Evolutionary conservation across 106 monocot species (phyloP).

Genomic region (Acorus calamus): DNA sequence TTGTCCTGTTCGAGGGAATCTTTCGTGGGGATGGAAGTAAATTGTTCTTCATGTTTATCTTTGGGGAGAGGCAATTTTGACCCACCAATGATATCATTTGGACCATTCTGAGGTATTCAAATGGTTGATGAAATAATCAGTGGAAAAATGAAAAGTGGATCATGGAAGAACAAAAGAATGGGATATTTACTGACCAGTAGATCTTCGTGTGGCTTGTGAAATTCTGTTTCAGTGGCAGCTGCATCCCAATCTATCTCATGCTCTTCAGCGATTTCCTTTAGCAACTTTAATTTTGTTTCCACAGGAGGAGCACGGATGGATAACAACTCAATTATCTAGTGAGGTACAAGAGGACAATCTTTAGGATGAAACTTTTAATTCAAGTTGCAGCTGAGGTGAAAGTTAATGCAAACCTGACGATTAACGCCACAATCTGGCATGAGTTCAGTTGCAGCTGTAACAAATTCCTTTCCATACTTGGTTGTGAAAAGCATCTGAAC

Average conservation of each 20-base stretch:
- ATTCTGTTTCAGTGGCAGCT: conserved; percentile 53
- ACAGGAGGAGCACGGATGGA: conserved; percentile 75
- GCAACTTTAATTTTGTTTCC: conserved; percentile 75
- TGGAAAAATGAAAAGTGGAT: not conserved
- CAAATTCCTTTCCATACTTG: conserved; percentile 94
- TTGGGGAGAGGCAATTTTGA: conserved; percentile 32
- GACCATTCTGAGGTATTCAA: conserved; percentile 66
- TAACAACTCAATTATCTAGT: conserved; percentile 76
- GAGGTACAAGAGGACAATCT: no score
- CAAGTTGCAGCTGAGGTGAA: not conserved
- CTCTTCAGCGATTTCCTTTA: conserved; percentile 97
- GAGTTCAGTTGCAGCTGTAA: conserved; percentile 69
- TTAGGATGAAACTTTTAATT: no score
- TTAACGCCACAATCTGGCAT: conserved; percentile 95
- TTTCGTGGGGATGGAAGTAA: conserved; percentile 14
- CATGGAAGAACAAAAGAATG: not conserved
- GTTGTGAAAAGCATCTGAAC: conserved; percentile 78
- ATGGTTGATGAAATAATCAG: conserved; percentile 1
- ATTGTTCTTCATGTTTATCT: conserved; percentile 32
- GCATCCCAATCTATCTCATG: conserved; percentile 97
- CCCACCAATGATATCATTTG: conserved; percentile 35
- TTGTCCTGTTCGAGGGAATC: conserved; percentile 30
- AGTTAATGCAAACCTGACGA: conserved; percentile 62
- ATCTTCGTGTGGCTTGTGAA: conserved; percentile 82
- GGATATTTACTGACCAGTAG: conserved; percentile 51